These are phyloP conservation scores for Hygrophoropsis aurantiaca DNA, from an alignment of 768 basidiomycete genomes.

Conservation along the genomic window DNA sequence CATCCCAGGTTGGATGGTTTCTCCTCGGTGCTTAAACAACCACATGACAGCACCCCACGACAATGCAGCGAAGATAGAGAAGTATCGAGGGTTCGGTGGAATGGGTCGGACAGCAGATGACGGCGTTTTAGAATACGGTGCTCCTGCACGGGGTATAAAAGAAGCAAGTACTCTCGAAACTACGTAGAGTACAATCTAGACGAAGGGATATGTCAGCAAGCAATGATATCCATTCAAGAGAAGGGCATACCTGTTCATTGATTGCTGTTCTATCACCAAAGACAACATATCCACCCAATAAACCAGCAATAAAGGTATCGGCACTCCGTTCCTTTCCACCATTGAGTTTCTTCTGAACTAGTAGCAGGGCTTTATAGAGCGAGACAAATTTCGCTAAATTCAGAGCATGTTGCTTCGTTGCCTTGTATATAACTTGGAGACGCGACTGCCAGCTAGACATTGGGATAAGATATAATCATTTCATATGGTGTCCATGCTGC, in stretches of 20 bases:
- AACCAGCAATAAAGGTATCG: conserved; percentile 91
- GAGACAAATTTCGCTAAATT: conserved; percentile 95
- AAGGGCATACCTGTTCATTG: conserved; percentile 78
- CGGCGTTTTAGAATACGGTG: conserved; percentile 49
- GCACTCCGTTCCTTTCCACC: conserved; percentile 76
- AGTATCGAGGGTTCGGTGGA: conserved; percentile 83
- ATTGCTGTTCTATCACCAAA: conserved; percentile 86
- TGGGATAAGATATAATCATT: conserved; percentile 4
- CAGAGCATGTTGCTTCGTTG: conserved; percentile 87
- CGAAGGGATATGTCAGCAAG: conserved; percentile 5
- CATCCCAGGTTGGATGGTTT: conserved; percentile 96
- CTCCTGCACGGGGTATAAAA: conserved; percentile 77
- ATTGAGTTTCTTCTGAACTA: conserved; percentile 80
- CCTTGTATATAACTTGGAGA: conserved; percentile 64
- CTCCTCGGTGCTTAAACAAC: conserved; percentile 82
- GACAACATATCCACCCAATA: conserved; percentile 87
- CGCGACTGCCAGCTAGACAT: conserved; percentile 68
- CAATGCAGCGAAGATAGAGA: conserved; percentile 83
- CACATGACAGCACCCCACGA: conserved; percentile 98
- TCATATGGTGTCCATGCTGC: conserved; percentile 4
- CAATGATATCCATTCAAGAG: conserved; percentile 4
- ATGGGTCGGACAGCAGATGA: conserved; percentile 57
- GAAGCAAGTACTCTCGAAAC: conserved; percentile 90
- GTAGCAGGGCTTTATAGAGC: conserved; percentile 83
- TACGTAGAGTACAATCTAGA: conserved; percentile 94